Conservation (phyloP, 805 yeast genomes). For the Dipodascus albidus region DNA sequence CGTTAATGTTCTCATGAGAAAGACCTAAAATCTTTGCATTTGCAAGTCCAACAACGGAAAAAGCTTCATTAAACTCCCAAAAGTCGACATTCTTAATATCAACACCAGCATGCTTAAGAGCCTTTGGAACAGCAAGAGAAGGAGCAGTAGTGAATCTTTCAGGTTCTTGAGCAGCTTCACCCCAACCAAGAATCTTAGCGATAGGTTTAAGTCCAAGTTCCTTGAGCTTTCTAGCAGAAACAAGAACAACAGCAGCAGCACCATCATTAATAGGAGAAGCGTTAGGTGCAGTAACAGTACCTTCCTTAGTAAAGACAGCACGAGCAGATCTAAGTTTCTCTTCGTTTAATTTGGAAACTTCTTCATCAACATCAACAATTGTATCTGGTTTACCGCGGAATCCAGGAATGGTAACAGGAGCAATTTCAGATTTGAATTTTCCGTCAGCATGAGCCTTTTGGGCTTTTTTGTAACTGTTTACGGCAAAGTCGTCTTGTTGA, state of each 20-base stretch:
- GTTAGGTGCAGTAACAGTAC: conserved; percentile 95
- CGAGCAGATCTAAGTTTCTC: conserved; percentile 70
- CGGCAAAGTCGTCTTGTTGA: conserved; percentile 82
- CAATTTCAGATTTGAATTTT: conserved; percentile 71
- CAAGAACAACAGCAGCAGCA: conserved; percentile 88
- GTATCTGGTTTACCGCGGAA: conserved; percentile 77
- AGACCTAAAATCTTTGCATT: conserved; percentile 60
- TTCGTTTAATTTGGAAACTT: conserved; percentile 66
- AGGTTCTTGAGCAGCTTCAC: conserved; percentile 96
- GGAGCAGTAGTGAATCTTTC: conserved; percentile 96
- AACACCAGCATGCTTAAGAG: conserved; percentile 75
- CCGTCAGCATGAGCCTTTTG: conserved; percentile 69
- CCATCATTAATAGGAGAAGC: conserved; percentile 97
- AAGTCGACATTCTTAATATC: conserved; percentile 61
- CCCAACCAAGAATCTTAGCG: conserved; percentile 89
- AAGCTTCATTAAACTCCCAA: conserved; percentile 96
- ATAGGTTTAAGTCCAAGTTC: conserved; percentile 83
- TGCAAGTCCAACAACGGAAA: conserved; percentile 92
- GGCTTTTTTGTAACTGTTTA: conserved; percentile 77
- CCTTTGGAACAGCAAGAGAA: conserved; percentile 89
- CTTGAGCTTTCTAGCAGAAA: conserved; percentile 71
- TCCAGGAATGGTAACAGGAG: conserved; percentile 84
- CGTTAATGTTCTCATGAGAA: conserved; percentile 62
- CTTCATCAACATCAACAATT: conserved; percentile 70
- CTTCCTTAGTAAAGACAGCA: conserved; percentile 91